phyloP scores from a whole-genome alignment of 805 yeast genomes.

The Ogataea pilisensis region DNA sequence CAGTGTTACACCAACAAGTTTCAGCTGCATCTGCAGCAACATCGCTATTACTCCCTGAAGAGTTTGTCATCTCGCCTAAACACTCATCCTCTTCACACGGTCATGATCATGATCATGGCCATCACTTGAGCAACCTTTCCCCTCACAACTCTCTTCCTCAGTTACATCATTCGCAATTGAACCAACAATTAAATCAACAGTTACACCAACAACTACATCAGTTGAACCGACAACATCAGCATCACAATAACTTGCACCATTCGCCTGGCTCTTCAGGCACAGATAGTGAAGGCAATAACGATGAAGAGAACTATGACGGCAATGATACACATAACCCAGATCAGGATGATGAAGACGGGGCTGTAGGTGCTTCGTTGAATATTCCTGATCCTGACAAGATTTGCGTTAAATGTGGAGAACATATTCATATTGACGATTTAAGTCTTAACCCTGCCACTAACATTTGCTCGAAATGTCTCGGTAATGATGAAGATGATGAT shows the following conservation, averaged over 20 bases:
- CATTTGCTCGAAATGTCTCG: slow-evolving; percentile 25
- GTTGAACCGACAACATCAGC: neutral
- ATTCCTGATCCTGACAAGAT: slow-evolving; percentile 27
- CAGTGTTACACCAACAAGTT: neutral
- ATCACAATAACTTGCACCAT: neutral
- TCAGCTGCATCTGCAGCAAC: neutral
- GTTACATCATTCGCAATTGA: slow-evolving; percentile 4
- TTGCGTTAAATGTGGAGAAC: slow-evolving; percentile 25
- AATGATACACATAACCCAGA: neutral
- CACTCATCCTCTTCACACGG: neutral
- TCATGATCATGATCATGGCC: neutral
- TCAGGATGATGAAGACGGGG: slow-evolving; percentile 12
- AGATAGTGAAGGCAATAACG: slow-evolving; percentile 1
- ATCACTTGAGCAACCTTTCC: neutral
- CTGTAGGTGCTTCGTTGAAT: slow-evolving; percentile 20
- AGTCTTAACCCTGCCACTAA: slow-evolving; percentile 25
- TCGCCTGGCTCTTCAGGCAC: neutral
- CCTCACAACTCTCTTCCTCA: slow-evolving; percentile 1
- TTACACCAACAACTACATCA: slow-evolving; percentile 26
- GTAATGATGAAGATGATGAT: slow-evolving; percentile 13
- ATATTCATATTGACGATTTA: slow-evolving; percentile 26
- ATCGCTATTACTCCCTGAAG: neutral
- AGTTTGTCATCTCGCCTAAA: neutral
- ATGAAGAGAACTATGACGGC: slow-evolving; percentile 5
- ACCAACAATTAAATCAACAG: slow-evolving; percentile 28